These are phyloP conservation scores for Backusella westeae DNA, from an alignment of 192 early-diverging fungal genomes.

Conservation along the genomic window DNA sequence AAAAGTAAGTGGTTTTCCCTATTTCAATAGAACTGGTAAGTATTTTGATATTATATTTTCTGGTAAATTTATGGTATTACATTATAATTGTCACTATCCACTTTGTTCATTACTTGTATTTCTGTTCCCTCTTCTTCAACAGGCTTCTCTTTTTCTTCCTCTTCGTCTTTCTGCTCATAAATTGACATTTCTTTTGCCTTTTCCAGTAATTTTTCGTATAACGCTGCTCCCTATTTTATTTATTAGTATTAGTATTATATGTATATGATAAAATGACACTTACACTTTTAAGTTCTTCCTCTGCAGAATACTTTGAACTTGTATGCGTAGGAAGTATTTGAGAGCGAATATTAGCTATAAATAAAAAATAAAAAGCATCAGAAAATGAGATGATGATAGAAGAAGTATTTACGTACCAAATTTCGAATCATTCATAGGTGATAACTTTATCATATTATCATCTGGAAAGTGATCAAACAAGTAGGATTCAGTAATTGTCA, in stretches of 20 bases:
- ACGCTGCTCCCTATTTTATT: background rate
- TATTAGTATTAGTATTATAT: background rate
- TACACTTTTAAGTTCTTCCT: background rate
- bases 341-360: background rate
- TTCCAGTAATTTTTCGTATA: background rate
- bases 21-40: no score
- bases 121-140: background rate
- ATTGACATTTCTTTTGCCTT: background rate
- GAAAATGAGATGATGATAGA: background rate
- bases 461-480: constrained; percentile 58
- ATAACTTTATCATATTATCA: constrained; percentile 58
- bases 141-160: no score
- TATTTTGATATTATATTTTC: background rate
- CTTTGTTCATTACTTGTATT: background rate
- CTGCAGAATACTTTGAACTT: background rate
- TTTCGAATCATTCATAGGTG: constrained; percentile 50
- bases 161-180: background rate
- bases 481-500: constrained; percentile 63
- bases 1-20: background rate
- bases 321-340: background rate
- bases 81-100: background rate
- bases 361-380: background rate
- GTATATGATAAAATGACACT: background rate
- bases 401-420: constrained; percentile 35
- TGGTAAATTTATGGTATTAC: background rate